These are phyloP conservation scores for Zygoascus hellenicus DNA, from an alignment of 1,139 yeast species.

Conservation along the genomic window DNA sequence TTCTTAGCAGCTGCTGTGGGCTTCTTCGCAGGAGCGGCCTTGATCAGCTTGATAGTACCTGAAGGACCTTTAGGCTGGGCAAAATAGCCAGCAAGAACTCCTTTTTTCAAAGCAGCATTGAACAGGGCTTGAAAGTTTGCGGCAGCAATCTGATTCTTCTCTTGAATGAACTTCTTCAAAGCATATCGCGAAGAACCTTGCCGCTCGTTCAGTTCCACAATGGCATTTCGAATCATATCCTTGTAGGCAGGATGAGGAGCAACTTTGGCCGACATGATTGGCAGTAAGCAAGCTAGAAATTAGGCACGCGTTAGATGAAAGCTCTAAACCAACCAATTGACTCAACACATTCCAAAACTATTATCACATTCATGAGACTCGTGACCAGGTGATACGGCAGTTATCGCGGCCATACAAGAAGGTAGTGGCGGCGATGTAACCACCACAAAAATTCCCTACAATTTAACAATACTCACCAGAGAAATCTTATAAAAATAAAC, in stretches of 20 bases:
- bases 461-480: no score
- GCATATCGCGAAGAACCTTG: conserved; percentile 79
- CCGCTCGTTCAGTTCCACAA: conserved; percentile 64
- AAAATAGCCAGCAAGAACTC: conserved; percentile 71
- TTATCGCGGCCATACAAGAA: no score
- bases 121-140: conserved; percentile 68
- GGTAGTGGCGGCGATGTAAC: no score
- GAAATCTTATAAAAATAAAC: no score
- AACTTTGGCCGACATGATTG: conserved; percentile 23
- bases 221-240: conserved; percentile 70
- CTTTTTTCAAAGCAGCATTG: conserved; percentile 74
- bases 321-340: not conserved
- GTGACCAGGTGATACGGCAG: no score
- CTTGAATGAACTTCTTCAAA: conserved; percentile 62
- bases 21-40: conserved; percentile 25
- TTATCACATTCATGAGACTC: no score
- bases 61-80: conserved; percentile 88
- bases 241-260: conserved; percentile 40
- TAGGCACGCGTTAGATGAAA: not conserved
- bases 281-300: conserved; percentile 10
- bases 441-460: no score
- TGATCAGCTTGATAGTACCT: conserved; percentile 56
- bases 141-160: conserved; percentile 55
- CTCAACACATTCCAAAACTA: no score
- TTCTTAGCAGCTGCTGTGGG: conserved; percentile 24